Conservation (phyloP, 2,329 filamentous ascomycete species). For the Xylaria sp. region DNA sequence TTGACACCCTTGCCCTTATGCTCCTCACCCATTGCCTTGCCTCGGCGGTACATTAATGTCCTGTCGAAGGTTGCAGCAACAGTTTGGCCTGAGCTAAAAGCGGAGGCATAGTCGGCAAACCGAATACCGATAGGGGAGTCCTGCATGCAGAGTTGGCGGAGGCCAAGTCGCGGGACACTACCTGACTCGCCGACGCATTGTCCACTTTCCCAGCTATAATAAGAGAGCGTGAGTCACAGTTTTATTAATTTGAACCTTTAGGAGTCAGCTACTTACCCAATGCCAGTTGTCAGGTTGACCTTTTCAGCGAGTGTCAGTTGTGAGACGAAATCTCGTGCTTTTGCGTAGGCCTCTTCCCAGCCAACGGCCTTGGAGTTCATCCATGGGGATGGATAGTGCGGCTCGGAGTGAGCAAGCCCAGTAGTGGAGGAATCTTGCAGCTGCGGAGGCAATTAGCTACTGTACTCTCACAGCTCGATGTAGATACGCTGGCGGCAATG, state of each 20-base stretch:
- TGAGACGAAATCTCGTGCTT: constrained; percentile 82
- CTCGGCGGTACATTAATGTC: constrained; percentile 75
- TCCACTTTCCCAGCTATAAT: constrained; percentile 72
- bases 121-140: constrained; percentile 86
- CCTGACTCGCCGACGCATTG: constrained; percentile 82
- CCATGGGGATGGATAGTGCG: constrained; percentile 86
- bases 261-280: constrained; percentile 71
- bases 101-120: constrained; percentile 80
- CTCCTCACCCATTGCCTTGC: constrained; percentile 77
- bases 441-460: constrained; percentile 23
- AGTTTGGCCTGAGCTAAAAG: constrained; percentile 80
- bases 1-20: constrained; percentile 78
- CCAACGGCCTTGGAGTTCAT: constrained; percentile 75
- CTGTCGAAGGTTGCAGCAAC: constrained; percentile 87
- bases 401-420: constrained; percentile 46
- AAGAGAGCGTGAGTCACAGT: constrained; percentile 13
- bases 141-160: constrained; percentile 83
- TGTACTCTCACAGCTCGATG: not conserved
- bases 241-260: not conserved
- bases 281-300: constrained; percentile 93
- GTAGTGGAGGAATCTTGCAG: constrained; percentile 25
- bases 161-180: constrained; percentile 74
- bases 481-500: constrained; percentile 1
- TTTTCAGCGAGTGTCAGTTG: constrained; percentile 88
- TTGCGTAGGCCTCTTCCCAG: constrained; percentile 80